A percentile compares a stretch with the other conserved stretches of the same genome.
phyloP scores from a whole-genome alignment of 2,329 filamentous ascomycete genomes.

The Calonectria henricotiae region DNA sequence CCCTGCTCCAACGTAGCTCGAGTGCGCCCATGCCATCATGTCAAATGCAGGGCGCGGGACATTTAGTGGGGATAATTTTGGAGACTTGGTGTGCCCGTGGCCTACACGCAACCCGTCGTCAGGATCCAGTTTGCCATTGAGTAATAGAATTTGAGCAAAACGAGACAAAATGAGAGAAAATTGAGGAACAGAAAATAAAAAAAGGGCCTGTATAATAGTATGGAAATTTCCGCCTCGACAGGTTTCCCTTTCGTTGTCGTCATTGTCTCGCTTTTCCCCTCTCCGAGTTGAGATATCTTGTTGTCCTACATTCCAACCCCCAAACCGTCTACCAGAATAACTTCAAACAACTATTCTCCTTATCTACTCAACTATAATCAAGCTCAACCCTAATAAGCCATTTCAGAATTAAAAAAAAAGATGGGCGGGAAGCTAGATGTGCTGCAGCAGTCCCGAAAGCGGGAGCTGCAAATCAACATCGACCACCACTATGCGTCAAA shows the following conservation, averaged over 20 bases:
- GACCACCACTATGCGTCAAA: conserved; percentile 49
- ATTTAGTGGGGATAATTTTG: conserved; percentile 24
- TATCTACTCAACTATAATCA: background rate
- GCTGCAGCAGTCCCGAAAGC: conserved; percentile 25
- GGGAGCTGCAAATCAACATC: conserved; percentile 38
- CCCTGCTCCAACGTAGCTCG: conserved; percentile 1
- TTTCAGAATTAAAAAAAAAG: background rate
- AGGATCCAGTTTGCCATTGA: conserved; percentile 12
- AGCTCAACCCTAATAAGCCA: background rate
- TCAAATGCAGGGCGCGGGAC: conserved; percentile 25
- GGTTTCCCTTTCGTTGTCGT: background rate
- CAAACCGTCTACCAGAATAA: background rate
- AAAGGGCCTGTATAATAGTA: conserved; percentile 12
- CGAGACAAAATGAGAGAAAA: background rate
- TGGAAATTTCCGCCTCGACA: background rate
- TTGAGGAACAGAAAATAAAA: background rate
- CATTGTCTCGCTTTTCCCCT: conserved; percentile 16
- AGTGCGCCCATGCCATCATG: conserved; percentile 11
- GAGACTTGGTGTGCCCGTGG: conserved; percentile 25
- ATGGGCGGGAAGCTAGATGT: conserved; percentile 29
- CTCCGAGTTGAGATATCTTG: background rate
- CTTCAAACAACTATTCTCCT: background rate
- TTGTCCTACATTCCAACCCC: conserved; percentile 10
- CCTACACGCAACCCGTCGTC: conserved; percentile 18
- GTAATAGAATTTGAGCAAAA: conserved; percentile 19